Evolutionary conservation across 2,329 filamentous ascomycete genomes (phyloP).

Genomic region (Nemania serpens): DNA sequence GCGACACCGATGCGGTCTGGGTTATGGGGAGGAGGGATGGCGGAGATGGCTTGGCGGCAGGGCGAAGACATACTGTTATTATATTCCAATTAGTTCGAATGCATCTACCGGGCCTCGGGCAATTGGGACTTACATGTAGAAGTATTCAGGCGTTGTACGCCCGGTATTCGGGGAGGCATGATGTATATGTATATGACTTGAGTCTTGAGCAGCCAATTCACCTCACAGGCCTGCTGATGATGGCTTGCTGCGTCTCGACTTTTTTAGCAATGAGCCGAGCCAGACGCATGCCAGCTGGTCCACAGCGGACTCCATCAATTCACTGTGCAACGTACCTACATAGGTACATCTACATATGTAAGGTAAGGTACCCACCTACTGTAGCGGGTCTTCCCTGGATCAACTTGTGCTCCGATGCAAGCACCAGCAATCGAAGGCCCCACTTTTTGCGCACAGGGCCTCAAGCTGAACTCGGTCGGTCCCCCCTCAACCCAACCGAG

Average conservation of each 20-base stretch:
- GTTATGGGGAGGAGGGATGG: slow-evolving; percentile 60
- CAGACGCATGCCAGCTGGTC: slow-evolving; percentile 9
- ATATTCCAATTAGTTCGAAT: neutral
- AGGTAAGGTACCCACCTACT: too few relatives aligned
- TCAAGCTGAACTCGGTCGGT: too few relatives aligned
- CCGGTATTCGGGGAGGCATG: slow-evolving; percentile 72
- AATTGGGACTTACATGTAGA: slow-evolving; percentile 58
- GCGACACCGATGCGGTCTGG: slow-evolving; percentile 67
- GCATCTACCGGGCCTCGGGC: neutral
- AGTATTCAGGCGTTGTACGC: slow-evolving; percentile 62
- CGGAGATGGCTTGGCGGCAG: slow-evolving; percentile 52
- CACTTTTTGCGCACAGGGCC: too few relatives aligned
- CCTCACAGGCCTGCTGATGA: too few relatives aligned
- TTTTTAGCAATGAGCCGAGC: slow-evolving; percentile 14
- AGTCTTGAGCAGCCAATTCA: slow-evolving; percentile 4
- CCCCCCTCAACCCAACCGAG: too few relatives aligned
- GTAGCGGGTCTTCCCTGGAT: too few relatives aligned
- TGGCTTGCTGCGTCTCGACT: slow-evolving; percentile 16
- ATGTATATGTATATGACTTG: slow-evolving; percentile 34
- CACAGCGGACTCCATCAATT: slow-evolving; percentile 5
- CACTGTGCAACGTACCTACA: slow-evolving; percentile 7
- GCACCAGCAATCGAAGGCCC: too few relatives aligned
- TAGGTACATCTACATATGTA: too few relatives aligned
- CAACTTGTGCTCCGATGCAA: too few relatives aligned
- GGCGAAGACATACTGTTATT: slow-evolving; percentile 63